A percentile compares a stretch with the other conserved stretches of the same genome.
Evolutionary conservation across 495 filamentous ascomycete genomes (phyloP).

Genomic region (Parathielavia hyrcaniae): DNA sequence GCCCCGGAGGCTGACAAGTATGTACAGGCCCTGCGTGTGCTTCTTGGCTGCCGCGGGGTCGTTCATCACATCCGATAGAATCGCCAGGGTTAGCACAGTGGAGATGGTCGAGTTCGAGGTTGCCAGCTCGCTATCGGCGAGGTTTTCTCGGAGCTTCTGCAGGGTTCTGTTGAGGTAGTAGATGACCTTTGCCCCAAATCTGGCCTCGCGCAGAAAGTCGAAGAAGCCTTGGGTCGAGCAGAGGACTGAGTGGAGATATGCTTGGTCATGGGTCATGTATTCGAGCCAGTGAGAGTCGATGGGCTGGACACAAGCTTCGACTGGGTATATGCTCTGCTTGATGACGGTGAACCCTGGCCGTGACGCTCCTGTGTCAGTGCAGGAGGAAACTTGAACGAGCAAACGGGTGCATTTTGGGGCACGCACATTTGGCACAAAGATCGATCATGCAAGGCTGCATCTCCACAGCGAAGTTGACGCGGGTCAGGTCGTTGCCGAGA

Average conservation of each 20-base stretch:
- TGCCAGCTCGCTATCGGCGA: not conserved
- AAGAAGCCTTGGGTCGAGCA: slow-evolving; percentile 15
- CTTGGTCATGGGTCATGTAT: slow-evolving; percentile 18
- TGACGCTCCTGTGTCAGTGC: no score
- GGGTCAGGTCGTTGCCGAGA: slow-evolving; percentile 6
- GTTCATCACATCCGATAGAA: slow-evolving; percentile 28
- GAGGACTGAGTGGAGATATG: slow-evolving; percentile 18
- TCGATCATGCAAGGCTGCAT: slow-evolving; percentile 3
- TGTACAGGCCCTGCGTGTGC: slow-evolving; percentile 34
- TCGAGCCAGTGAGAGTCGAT: slow-evolving; percentile 13
- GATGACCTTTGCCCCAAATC: slow-evolving; percentile 2
- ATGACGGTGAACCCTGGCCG: slow-evolving; percentile 11
- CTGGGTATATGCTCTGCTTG: slow-evolving; percentile 14
- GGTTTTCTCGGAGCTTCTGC: slow-evolving; percentile 11
- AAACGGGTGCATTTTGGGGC: not conserved
- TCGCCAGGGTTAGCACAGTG: slow-evolving; percentile 29
- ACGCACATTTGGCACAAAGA: slow-evolving; percentile 3
- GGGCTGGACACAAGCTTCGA: slow-evolving; percentile 15
- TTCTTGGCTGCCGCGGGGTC: slow-evolving; percentile 27
- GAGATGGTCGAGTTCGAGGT: slow-evolving; percentile 31
- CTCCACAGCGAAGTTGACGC: not conserved
- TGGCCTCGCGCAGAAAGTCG: slow-evolving; percentile 6
- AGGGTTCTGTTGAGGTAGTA: slow-evolving; percentile 15
- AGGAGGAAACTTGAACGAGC: not conserved
- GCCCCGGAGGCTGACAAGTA: slow-evolving; percentile 36